Evolutionary conservation across 106 monocot genomes (phyloP).

Genomic region (Xerophyta viscosa): DNA sequence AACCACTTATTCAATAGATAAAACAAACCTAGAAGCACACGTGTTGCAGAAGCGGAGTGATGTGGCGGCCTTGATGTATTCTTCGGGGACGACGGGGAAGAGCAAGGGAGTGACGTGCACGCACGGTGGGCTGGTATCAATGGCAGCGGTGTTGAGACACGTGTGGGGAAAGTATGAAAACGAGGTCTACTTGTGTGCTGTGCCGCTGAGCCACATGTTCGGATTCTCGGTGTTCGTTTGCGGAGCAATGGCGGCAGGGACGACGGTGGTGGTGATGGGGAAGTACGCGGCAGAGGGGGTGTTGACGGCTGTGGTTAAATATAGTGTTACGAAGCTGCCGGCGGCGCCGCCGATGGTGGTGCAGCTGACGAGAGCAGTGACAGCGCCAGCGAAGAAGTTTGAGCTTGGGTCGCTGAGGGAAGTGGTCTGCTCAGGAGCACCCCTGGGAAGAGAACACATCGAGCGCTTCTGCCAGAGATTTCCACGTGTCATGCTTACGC

Average conservation of each 20-base stretch:
- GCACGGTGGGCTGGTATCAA: constrained; percentile 47
- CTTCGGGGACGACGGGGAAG: constrained; percentile 80
- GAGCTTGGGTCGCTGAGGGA: constrained; percentile 28
- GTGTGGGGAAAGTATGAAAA: constrained; percentile 11
- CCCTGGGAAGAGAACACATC: constrained; percentile 29
- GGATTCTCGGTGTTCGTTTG: constrained; percentile 68
- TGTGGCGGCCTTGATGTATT: constrained; percentile 64
- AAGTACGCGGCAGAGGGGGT: constrained; percentile 33
- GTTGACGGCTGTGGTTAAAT: constrained; percentile 37
- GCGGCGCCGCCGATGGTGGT: constrained; percentile 78
- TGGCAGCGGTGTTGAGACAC: constrained; percentile 25
- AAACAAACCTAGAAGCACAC: not conserved
- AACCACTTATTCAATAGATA: not conserved
- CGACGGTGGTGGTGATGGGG: constrained; percentile 47
- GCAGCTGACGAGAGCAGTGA: constrained; percentile 19
- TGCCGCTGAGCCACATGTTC: constrained; percentile 78
- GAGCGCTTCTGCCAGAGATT: constrained; percentile 30
- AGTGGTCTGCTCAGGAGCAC: constrained; percentile 75
- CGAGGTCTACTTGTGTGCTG: constrained; percentile 47
- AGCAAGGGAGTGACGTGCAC: constrained; percentile 60
- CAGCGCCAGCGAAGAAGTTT: constrained; percentile 4
- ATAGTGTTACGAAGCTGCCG: constrained; percentile 45
- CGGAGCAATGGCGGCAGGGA: constrained; percentile 41
- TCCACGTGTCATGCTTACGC: constrained; percentile 32
- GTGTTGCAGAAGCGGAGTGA: constrained; percentile 9